phyloP scores from a whole-genome alignment of 164 flowering plant species.

The Protea cynaroides region DNA sequence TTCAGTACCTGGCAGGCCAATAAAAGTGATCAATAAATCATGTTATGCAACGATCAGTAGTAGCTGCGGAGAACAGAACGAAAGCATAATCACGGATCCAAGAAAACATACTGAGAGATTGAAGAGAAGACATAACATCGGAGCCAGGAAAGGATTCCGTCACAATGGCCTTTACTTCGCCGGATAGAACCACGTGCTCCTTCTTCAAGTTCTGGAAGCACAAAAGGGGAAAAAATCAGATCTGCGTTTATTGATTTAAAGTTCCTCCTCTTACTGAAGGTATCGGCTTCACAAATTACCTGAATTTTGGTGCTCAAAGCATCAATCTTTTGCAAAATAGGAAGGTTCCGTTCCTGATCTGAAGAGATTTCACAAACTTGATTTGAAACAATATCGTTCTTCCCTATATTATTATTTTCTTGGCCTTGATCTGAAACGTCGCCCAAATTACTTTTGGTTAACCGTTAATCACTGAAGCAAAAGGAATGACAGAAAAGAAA shows the following conservation, averaged over 20 bases:
- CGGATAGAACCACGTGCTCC: constrained; percentile 36
- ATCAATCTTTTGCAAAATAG: constrained; percentile 38
- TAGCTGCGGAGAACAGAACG: not conserved
- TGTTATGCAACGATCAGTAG: not conserved
- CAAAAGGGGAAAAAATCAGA: not conserved
- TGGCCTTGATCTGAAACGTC: constrained; percentile 17
- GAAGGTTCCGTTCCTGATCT: constrained; percentile 32
- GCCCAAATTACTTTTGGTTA: constrained; percentile 2
- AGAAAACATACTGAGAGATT: constrained; percentile 41
- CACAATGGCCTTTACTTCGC: constrained; percentile 41
- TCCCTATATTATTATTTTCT: constrained; percentile 11
- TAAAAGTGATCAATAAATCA: not conserved
- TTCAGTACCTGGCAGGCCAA: constrained; percentile 34
- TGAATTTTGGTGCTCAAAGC: constrained; percentile 36
- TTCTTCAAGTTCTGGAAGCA: constrained; percentile 45
- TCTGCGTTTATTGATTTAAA: no score
- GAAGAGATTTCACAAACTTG: constrained; percentile 23
- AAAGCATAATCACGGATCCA: not conserved
- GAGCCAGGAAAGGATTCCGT: constrained; percentile 33
- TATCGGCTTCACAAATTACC: constrained; percentile 24
- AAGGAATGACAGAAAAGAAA: not conserved
- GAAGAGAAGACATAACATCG: constrained; percentile 37
- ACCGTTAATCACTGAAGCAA: not conserved
- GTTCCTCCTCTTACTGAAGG: no score
- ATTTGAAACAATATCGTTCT: constrained; percentile 15